Evolutionary conservation across 768 basidiomycete genomes (phyloP).

Genomic region (Serendipita vermifera): DNA sequence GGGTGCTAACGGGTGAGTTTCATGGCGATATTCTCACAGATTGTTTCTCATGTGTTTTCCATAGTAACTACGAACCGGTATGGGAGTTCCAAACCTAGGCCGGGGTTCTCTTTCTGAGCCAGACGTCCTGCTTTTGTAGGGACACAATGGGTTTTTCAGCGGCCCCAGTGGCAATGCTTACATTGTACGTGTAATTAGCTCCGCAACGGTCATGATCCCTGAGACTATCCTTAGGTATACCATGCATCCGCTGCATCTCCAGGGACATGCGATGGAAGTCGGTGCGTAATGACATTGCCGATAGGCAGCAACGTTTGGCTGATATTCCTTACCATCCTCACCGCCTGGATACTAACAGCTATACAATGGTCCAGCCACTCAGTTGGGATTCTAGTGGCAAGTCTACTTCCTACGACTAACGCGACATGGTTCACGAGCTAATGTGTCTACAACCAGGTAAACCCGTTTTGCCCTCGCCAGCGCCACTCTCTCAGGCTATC

Average conservation of each 20-base stretch:
- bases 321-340: too few species aligned
- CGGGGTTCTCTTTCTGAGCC: too few species aligned
- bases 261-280: conserved; percentile 12
- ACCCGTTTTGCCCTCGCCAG: neutral
- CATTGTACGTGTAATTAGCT: conserved; percentile 8
- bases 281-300: too few species aligned
- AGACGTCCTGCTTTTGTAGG: too few species aligned
- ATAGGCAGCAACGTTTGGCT: too few species aligned
- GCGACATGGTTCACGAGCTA: neutral
- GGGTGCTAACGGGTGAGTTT: neutral
- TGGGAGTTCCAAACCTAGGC: too few species aligned
- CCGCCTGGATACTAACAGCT: too few species aligned
- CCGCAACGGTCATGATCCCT: conserved; percentile 4
- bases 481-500: neutral
- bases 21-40: neutral
- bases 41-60: neutral
- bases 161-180: neutral
- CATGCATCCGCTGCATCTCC: too few species aligned
- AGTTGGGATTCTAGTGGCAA: conserved; percentile 8
- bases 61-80: conserved; percentile 12
- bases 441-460: neutral
- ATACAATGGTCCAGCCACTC: conserved; percentile 12
- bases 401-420: neutral
- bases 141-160: conserved; percentile 13
- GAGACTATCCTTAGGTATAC: too few species aligned